These are phyloP conservation scores for Gyrodon lividus DNA, from an alignment of 768 basidiomycete genomes.

Conservation along the genomic window DNA sequence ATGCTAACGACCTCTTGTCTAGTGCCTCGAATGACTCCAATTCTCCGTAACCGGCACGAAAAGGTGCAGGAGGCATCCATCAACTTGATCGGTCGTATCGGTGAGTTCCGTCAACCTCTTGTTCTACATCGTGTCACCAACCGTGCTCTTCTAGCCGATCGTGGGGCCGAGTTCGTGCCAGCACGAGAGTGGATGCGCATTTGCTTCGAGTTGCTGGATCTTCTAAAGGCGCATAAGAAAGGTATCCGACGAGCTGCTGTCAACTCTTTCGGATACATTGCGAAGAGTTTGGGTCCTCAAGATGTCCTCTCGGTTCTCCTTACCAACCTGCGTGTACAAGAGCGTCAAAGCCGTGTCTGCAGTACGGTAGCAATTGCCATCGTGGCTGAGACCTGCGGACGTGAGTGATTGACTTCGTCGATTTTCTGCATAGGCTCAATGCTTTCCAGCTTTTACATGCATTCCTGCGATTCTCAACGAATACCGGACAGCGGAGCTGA, in stretches of 20 bases:
- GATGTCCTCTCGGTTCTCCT: conserved; percentile 94
- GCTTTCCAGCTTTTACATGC: conserved; percentile 81
- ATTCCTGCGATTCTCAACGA: conserved; percentile 99
- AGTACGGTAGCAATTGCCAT: conserved; percentile 98
- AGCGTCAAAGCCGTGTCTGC: conserved; percentile 98
- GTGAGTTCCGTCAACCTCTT: conserved; percentile 29
- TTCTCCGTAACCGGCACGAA: conserved; percentile 96
- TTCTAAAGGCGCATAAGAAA: conserved; percentile 99
- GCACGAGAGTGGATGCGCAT: conserved; percentile 99
- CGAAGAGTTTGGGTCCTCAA: conserved; percentile 98
- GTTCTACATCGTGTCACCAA: conserved; percentile 4
- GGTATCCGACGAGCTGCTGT: conserved; percentile 98
- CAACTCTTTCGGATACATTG: conserved; percentile 99
- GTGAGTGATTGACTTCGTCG: conserved; percentile 28
- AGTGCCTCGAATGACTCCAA: conserved; percentile 99
- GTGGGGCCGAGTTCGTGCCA: conserved; percentile 97
- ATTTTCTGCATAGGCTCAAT: conserved; percentile 6
- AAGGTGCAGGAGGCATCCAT: conserved; percentile 99
- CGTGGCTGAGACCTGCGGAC: conserved; percentile 90
- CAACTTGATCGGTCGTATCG: conserved; percentile 98
- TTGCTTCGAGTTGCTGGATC: conserved; percentile 95
- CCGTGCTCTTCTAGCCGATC: conserved; percentile 63
- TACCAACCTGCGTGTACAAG: conserved; percentile 96
- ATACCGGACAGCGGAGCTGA: conserved; percentile 96
- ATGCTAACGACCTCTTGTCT: conserved; percentile 10